Evolutionary conservation across 208 protist species (phyloP), one percentile per base, ranked within the genome.

Genomic region (Leptomonas pyrrhocoris): DNA sequence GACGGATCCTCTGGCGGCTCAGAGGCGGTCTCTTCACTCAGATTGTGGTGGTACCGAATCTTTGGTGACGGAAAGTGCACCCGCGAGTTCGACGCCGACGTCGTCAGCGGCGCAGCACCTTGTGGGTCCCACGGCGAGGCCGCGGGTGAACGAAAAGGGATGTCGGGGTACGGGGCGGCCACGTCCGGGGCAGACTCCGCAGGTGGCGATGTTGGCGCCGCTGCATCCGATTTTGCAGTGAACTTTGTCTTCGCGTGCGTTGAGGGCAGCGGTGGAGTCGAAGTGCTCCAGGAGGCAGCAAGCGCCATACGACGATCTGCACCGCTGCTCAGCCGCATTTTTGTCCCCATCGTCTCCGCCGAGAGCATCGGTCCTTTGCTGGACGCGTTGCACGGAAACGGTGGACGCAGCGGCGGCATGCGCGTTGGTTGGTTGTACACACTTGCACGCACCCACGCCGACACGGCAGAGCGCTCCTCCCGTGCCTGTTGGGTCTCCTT

Each of bases 401-500:
- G 70, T 45, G 72, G 64, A 30, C 68, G 74, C 31, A 85, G 63
- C 15, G 80, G 80, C 18, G 80, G 80, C 48, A 81, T 76, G 15
- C 43, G 43, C 16, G 65, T 50, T 1, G 63, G 75, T 28, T 80
- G 60, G 61, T 82, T 85, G 59, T 85, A 85, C 57, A 77, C 80
- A 31, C 61, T 73, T 9, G 70, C 76, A 1, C 72, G 67, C 36
- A 79, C 76, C 80, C 80, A 85, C 55, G 53, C 59, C 51, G 56
- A 19, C 42, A 83, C 77, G 25, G 61, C 65, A 3, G 42, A 25
- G 21, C 68, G 67, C 60, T 83, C 77, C 48, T 83, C 72, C 21
- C 67, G 57, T 51, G 48, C 21, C 51, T 40, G 60, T 27, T 71
- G 77, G 16, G 28, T 43, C 40, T 78, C 72, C 49, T 64, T 73